phyloP scores from a whole-genome alignment of 495 filamentous ascomycete species.

The Neurospora sp. region DNA sequence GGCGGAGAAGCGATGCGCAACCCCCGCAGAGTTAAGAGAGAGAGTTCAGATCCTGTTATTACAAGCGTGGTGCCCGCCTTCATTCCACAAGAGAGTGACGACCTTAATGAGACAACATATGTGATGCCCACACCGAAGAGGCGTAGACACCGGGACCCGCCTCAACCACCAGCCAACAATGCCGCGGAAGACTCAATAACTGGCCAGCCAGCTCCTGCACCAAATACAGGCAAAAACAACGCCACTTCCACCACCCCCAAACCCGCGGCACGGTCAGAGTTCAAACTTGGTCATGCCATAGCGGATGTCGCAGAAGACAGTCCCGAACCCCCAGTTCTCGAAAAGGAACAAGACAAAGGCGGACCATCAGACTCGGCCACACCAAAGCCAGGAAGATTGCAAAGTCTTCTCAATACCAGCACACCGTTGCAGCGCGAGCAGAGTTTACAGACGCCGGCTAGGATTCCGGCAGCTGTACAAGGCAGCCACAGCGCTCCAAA shows the following conservation, averaged over 20 bases:
- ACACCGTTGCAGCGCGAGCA: not conserved
- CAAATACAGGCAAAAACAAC: not conserved
- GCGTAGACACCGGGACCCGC: conserved; percentile 6
- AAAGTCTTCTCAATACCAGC: conserved; percentile 7
- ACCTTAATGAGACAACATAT: conserved; percentile 56
- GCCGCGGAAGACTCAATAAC: not conserved
- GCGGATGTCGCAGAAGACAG: not conserved
- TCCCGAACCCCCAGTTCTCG: not conserved
- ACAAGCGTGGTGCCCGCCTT: conserved; percentile 21
- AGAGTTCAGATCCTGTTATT: conserved; percentile 27
- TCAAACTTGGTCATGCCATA: not conserved
- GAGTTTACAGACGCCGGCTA: not conserved
- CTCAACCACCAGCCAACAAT: not conserved
- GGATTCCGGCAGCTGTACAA: not conserved
- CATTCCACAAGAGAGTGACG: conserved; percentile 48
- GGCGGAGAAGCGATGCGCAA: conserved; percentile 1
- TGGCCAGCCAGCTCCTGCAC: not conserved
- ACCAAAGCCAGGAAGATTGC: not conserved
- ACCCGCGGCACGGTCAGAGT: not conserved
- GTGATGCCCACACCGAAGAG: conserved; percentile 56
- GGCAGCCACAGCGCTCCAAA: not conserved
- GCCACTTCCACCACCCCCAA: not conserved
- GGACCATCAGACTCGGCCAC: not conserved
- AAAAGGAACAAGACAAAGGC: not conserved
- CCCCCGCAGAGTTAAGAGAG: conserved; percentile 23